phyloP scores from a whole-genome alignment of 164 flowering plant genomes.

The Kingdonia uniflora region DNA sequence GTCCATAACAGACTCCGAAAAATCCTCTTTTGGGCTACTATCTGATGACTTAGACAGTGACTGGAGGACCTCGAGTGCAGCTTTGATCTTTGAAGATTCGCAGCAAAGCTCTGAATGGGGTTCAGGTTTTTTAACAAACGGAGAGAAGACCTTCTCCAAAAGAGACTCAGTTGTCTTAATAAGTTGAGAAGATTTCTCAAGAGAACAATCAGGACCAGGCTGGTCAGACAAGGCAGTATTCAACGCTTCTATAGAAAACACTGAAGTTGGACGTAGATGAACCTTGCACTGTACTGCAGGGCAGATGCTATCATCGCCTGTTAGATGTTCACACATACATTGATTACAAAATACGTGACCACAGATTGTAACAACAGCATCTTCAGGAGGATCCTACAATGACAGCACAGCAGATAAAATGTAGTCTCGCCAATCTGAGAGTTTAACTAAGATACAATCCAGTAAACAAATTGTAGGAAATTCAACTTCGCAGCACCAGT shows the following conservation, averaged over 20 bases:
- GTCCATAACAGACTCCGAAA: slow-evolving; percentile 8
- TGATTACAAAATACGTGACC: slow-evolving; percentile 91
- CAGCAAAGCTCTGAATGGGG: slow-evolving; percentile 13
- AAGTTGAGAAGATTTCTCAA: slow-evolving; percentile 11
- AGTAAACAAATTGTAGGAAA: no score
- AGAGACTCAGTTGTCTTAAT: no score
- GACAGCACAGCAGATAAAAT: background rate
- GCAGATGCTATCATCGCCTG: slow-evolving; percentile 69
- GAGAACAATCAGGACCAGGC: slow-evolving; percentile 14
- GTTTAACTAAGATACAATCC: no score
- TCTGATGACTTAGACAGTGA: slow-evolving; percentile 38
- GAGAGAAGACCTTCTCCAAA: slow-evolving; percentile 3
- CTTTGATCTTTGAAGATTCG: slow-evolving; percentile 73
- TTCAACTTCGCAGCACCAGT: no score
- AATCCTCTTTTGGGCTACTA: slow-evolving; percentile 3
- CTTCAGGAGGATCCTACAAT: slow-evolving; percentile 86
- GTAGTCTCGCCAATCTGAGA: no score
- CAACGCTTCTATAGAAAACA: slow-evolving; percentile 56
- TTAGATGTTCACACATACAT: slow-evolving; percentile 68
- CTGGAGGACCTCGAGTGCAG: slow-evolving; percentile 60
- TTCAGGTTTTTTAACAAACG: slow-evolving; percentile 21
- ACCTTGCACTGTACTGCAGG: slow-evolving; percentile 58
- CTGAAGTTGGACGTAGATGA: slow-evolving; percentile 41
- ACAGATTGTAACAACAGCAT: slow-evolving; percentile 76
- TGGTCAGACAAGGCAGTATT: slow-evolving; percentile 31